These are phyloP conservation scores for Gorgonomyces haynaldii DNA, from an alignment of 192 early-diverging fungal genomes.

Conservation along the genomic window DNA sequence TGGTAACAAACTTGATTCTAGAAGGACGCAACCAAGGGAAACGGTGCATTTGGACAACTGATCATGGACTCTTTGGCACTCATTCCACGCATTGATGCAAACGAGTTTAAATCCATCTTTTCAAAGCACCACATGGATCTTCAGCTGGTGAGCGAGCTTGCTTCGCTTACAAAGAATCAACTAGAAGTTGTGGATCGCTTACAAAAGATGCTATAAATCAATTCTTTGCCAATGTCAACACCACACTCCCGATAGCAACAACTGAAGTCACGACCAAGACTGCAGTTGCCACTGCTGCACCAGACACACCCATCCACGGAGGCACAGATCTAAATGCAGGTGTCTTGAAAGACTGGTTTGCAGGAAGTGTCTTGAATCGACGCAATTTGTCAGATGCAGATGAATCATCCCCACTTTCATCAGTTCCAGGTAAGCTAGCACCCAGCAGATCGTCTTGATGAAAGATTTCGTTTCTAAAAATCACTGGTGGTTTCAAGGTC, in stretches of 20 bases:
- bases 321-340: slow-evolving; percentile 5
- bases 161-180: slow-evolving; percentile 91
- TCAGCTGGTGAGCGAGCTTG: slow-evolving; percentile 90
- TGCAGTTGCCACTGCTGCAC: background rate
- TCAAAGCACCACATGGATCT: slow-evolving; percentile 85
- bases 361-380: too few relatives aligned
- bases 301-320: background rate
- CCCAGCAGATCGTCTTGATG: too few relatives aligned
- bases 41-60: slow-evolving; percentile 77
- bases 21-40: slow-evolving; percentile 43
- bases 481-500: too few relatives aligned
- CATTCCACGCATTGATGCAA: slow-evolving; percentile 74
- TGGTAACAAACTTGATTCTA: too few relatives aligned
- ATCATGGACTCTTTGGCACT: slow-evolving; percentile 86
- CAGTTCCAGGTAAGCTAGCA: too few relatives aligned
- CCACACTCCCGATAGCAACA: slow-evolving; percentile 2
- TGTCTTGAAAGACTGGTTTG: background rate
- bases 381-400: too few relatives aligned
- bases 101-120: slow-evolving; percentile 85
- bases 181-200: slow-evolving; percentile 86
- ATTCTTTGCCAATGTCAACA: too few relatives aligned
- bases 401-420: too few relatives aligned
- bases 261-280: slow-evolving; percentile 2
- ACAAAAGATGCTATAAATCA: slow-evolving; percentile 46
- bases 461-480: too few relatives aligned